Percentiles rank a stretch among this genome's conserved stretches.
Evolutionary conservation across 192 early-diverging fungal genomes (phyloP).

Genomic region (Podila clonocystis): DNA sequence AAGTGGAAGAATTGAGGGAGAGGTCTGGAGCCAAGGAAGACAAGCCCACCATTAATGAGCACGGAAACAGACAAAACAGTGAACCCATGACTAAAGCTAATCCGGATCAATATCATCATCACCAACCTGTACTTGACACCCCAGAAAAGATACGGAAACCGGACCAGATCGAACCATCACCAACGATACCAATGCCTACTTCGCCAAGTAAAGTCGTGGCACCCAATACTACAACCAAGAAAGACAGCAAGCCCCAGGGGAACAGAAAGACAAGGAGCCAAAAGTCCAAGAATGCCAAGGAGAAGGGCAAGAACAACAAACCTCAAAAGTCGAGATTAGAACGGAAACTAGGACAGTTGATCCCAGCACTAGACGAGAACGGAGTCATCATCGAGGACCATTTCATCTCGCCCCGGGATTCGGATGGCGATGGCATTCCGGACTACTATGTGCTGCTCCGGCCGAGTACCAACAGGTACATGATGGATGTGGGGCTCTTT

Average conservation of each 20-base stretch:
- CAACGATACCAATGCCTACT: neutral
- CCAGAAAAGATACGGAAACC: no score
- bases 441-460: conserved; percentile 37
- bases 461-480: conserved; percentile 17
- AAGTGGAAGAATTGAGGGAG: no score
- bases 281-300: neutral
- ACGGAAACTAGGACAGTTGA: conserved; percentile 33
- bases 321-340: conserved; percentile 37
- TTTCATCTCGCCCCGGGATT: conserved; percentile 42
- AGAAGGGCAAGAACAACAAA: neutral
- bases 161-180: neutral
- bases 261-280: conserved; percentile 1
- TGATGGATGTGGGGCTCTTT: conserved; percentile 42
- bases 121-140: no score
- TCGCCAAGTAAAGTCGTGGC: no score
- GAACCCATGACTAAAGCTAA: no score
- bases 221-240: neutral
- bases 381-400: conserved; percentile 38
- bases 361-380: conserved; percentile 33
- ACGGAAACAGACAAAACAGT: no score
- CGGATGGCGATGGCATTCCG: conserved; percentile 43
- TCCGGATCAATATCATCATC: no score
- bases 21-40: no score
- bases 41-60: no score
- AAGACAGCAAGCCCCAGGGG: neutral